phyloP scores from a whole-genome alignment of 257 asterid genomes.

The Petrea volubilis region DNA sequence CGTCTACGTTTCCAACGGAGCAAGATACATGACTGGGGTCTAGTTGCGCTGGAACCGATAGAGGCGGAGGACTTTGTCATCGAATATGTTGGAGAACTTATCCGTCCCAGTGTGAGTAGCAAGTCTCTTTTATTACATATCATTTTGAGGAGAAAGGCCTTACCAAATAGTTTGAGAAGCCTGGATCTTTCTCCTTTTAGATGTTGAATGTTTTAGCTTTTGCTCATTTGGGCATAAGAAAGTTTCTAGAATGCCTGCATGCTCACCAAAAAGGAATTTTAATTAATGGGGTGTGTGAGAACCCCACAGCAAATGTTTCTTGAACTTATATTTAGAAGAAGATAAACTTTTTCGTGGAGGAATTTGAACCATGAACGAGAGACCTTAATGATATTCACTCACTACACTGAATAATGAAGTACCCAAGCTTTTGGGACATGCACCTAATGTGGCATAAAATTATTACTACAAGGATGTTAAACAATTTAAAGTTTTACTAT shows the following conservation, averaged over 20 bases:
- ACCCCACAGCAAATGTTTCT: not conserved
- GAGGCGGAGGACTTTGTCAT: slow-evolving; percentile 99
- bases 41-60: slow-evolving; percentile 90
- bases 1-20: slow-evolving; percentile 90
- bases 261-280: not conserved
- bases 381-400: not conserved
- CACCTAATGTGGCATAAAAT: not conserved
- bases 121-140: slow-evolving; percentile 6
- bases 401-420: slow-evolving; percentile 9
- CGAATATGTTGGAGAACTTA: slow-evolving; percentile 98
- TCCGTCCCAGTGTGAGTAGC: slow-evolving; percentile 82
- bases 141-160: not conserved
- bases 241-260: not conserved
- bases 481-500: not conserved
- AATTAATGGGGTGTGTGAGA: not conserved
- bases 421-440: not conserved
- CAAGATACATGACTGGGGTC: slow-evolving; percentile 99
- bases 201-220: slow-evolving; percentile 10
- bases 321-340: slow-evolving; percentile 11
- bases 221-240: not conserved
- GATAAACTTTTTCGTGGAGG: not conserved
- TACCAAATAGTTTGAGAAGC: not conserved
- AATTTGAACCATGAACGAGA: slow-evolving; percentile 11
- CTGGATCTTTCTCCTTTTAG: not conserved
- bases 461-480: not conserved